phyloP scores from a whole-genome alignment of 1,284 basidiomycete genomes.

The Puccinia coronata region DNA sequence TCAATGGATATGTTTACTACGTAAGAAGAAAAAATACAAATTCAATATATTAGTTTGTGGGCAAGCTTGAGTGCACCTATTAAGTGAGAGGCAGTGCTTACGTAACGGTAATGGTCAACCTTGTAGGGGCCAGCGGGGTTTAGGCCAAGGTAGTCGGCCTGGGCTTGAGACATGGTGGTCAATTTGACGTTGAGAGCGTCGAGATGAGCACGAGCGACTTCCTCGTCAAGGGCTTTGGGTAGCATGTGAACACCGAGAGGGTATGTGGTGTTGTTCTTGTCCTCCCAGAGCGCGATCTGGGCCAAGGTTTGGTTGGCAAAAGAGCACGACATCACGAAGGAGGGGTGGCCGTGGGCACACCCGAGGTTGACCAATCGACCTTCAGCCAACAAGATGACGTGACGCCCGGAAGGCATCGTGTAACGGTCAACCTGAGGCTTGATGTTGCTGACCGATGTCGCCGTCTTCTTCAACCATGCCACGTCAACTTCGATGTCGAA shows the following conservation, averaged over 20 bases:
- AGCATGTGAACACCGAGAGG: conserved; percentile 82
- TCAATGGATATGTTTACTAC: background rate
- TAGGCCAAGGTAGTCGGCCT: conserved; percentile 90
- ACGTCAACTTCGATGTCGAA: conserved; percentile 99
- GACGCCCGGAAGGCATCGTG: conserved; percentile 85
- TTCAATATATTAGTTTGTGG: background rate
- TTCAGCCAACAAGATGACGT: conserved; percentile 95
- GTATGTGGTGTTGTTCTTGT: conserved; percentile 73
- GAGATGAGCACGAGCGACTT: conserved; percentile 94
- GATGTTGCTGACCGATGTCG: conserved; percentile 80
- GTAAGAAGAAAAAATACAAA: background rate
- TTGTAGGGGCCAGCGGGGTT: conserved; percentile 87
- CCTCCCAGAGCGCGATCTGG: conserved; percentile 97
- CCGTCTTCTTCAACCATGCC: conserved; percentile 95
- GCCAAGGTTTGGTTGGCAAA: conserved; percentile 99
- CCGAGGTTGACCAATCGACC: conserved; percentile 99
- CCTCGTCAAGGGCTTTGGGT: conserved; percentile 97
- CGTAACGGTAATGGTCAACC: conserved; percentile 59
- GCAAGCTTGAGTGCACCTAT: background rate
- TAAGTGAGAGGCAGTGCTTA: conserved; percentile 22
- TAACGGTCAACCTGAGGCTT: conserved; percentile 99
- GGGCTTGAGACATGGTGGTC: conserved; percentile 74
- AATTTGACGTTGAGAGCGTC: conserved; percentile 89
- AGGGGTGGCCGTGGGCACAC: conserved; percentile 62
- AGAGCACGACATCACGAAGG: conserved; percentile 98